Evolutionary conservation across 495 filamentous ascomycete genomes (phyloP).

Genomic region (Viridothelium virens): DNA sequence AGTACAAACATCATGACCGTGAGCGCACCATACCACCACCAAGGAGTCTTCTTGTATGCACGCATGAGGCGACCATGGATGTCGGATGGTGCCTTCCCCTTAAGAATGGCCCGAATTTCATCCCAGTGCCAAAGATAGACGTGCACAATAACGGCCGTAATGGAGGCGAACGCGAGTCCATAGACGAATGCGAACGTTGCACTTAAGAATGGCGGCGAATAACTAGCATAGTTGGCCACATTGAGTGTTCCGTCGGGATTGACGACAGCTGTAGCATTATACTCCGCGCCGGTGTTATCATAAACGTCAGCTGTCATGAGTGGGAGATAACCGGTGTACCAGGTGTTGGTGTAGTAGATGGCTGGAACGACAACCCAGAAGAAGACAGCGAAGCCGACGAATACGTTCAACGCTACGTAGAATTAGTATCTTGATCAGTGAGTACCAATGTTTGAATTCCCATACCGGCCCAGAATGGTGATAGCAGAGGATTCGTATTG

Average conservation of each 20-base stretch:
- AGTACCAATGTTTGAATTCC: constrained; percentile 14
- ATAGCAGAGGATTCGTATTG: constrained; percentile 77
- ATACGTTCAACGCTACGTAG: constrained; percentile 11
- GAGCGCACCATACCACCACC: constrained; percentile 52
- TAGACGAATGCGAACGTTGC: constrained; percentile 59
- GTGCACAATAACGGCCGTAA: constrained; percentile 64
- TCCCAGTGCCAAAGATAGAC: constrained; percentile 54
- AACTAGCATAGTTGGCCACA: constrained; percentile 48
- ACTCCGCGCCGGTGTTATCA: constrained; percentile 69
- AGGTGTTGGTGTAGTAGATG: constrained; percentile 61
- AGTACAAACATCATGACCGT: constrained; percentile 1
- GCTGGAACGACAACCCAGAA: constrained; percentile 35
- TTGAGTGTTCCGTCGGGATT: constrained; percentile 13
- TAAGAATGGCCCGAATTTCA: constrained; percentile 1
- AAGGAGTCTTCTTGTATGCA: constrained; percentile 65
- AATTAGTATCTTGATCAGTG: constrained; percentile 20
- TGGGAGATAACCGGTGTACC: constrained; percentile 75
- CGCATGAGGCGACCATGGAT: constrained; percentile 71
- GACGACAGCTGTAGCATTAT: constrained; percentile 44
- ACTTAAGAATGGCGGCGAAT: constrained; percentile 44
- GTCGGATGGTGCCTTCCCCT: constrained; percentile 12
- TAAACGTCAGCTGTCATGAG: constrained; percentile 69
- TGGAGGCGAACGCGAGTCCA: constrained; percentile 69
- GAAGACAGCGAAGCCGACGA: constrained; percentile 34
- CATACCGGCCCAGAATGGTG: constrained; percentile 74